phyloP scores from a whole-genome alignment of 805 yeast genomes.

The Suhomyces pyralidae region DNA sequence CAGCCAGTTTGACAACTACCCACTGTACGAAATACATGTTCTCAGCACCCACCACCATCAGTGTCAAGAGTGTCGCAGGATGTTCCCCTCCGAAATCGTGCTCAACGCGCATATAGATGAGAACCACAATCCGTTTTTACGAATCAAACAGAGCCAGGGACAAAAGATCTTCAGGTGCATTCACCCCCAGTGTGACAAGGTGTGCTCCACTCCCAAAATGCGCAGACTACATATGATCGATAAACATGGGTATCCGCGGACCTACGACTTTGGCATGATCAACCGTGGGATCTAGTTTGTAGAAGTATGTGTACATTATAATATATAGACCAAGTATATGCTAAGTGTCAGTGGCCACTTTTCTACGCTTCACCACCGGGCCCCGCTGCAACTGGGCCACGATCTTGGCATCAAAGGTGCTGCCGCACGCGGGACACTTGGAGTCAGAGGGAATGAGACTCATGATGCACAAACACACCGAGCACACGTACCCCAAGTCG shows the following conservation, averaged over 20 bases:
- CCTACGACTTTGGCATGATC: slow-evolving; percentile 28
- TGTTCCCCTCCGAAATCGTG: slow-evolving; percentile 42
- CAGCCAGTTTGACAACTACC: slow-evolving; percentile 2
- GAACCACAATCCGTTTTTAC: slow-evolving; percentile 48
- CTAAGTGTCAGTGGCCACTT: slow-evolving; percentile 8
- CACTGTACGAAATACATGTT: slow-evolving; percentile 4
- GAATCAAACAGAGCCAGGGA: slow-evolving; percentile 35
- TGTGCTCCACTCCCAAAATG: slow-evolving; percentile 36
- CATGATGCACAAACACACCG: slow-evolving; percentile 83
- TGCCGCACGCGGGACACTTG: slow-evolving; percentile 83
- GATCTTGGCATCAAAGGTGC: slow-evolving; percentile 65
- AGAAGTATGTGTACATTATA: neutral
- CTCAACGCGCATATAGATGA: slow-evolving; percentile 51
- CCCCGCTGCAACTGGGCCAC: slow-evolving; percentile 55
- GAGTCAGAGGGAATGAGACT: slow-evolving; percentile 65
- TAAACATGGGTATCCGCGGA: slow-evolving; percentile 48
- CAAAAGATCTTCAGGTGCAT: slow-evolving; percentile 40
- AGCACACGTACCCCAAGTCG: slow-evolving; percentile 91
- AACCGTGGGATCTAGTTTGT: slow-evolving; percentile 22
- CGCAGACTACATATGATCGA: slow-evolving; percentile 49
- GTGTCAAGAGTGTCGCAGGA: slow-evolving; percentile 34
- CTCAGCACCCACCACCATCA: slow-evolving; percentile 3
- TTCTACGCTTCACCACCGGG: slow-evolving; percentile 52
- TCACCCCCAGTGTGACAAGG: slow-evolving; percentile 35
- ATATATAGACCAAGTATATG: neutral